These are phyloP conservation scores for Collybia nuda DNA, from an alignment of 768 basidiomycete species.

Conservation along the genomic window DNA sequence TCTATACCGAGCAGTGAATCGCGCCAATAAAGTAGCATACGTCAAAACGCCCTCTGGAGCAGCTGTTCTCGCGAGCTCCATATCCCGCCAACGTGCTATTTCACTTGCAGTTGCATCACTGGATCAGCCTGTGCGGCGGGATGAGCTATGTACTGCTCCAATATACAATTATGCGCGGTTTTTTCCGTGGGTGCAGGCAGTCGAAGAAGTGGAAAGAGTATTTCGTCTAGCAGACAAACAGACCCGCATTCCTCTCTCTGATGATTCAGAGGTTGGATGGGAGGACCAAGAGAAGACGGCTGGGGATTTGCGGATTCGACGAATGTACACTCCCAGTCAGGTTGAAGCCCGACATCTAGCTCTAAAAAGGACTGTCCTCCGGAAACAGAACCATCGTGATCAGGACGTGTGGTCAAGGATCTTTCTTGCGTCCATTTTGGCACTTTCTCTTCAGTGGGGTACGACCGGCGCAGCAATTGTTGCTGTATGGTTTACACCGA, in stretches of 20 bases:
- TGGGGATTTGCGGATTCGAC: constrained; percentile 10
- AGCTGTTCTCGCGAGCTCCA: not conserved
- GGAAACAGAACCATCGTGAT: constrained; percentile 7
- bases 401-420: constrained; percentile 18
- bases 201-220: constrained; percentile 18
- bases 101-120: constrained; percentile 12
- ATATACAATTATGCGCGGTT: constrained; percentile 30
- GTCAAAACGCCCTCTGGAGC: constrained; percentile 17
- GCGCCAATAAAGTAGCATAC: constrained; percentile 28
- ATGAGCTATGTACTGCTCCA: constrained; percentile 21
- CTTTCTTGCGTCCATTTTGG: constrained; percentile 16
- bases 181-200: constrained; percentile 25
- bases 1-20: constrained; percentile 24
- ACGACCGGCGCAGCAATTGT: constrained; percentile 25
- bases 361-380: constrained; percentile 1
- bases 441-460: constrained; percentile 25
- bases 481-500: constrained; percentile 24
- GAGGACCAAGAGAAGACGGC: constrained; percentile 6
- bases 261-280: constrained; percentile 14
- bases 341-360: constrained; percentile 14
- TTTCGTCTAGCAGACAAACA: constrained; percentile 21
- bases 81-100: constrained; percentile 14
- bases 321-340: constrained; percentile 15
- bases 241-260: constrained; percentile 12
- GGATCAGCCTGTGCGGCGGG: constrained; percentile 12